Percentiles rank a stretch among this genome's conserved stretches.
These are phyloP conservation scores for Jacaranda mimosifolia DNA, from an alignment of 257 asterid genomes.

Conservation along the genomic window DNA sequence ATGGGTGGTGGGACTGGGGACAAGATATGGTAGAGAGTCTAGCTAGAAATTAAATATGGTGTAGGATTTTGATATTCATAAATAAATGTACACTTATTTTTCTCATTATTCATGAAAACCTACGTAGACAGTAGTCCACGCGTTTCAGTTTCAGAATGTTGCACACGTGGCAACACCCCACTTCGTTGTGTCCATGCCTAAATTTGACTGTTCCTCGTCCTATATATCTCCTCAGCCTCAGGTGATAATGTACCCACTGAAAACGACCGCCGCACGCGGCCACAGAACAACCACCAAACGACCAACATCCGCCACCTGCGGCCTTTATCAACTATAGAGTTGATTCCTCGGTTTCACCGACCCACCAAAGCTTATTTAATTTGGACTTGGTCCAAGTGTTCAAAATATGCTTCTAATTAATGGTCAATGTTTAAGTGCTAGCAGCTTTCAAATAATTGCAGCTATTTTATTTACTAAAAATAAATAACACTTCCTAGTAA, in stretches of 20 bases:
- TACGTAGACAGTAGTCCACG: slow-evolving; percentile 7
- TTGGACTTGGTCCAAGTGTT: neutral
- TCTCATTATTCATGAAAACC: neutral
- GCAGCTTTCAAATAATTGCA: too few relatives aligned
- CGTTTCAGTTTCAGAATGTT: neutral
- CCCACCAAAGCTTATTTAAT: slow-evolving; percentile 2
- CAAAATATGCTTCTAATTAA: neutral
- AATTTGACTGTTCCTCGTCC: neutral
- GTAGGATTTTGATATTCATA: neutral
- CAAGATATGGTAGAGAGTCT: too few relatives aligned
- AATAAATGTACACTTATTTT: neutral
- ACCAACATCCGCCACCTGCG: neutral
- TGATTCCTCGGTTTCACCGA: slow-evolving; percentile 7
- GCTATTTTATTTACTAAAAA: too few relatives aligned
- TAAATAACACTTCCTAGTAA: too few relatives aligned
- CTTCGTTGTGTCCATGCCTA: neutral
- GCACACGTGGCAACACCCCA: slow-evolving; percentile 11
- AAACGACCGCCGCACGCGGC: slow-evolving; percentile 5
- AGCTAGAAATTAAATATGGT: too few relatives aligned
- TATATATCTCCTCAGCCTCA: neutral
- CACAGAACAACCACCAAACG: neutral
- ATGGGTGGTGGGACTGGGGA: too few relatives aligned
- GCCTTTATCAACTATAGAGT: neutral
- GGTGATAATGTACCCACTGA: slow-evolving; percentile 9
- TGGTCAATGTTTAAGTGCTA: too few relatives aligned